These are phyloP conservation scores for Fusarium sp. DNA, from an alignment of 2,329 filamentous ascomycete species.

Conservation along the genomic window DNA sequence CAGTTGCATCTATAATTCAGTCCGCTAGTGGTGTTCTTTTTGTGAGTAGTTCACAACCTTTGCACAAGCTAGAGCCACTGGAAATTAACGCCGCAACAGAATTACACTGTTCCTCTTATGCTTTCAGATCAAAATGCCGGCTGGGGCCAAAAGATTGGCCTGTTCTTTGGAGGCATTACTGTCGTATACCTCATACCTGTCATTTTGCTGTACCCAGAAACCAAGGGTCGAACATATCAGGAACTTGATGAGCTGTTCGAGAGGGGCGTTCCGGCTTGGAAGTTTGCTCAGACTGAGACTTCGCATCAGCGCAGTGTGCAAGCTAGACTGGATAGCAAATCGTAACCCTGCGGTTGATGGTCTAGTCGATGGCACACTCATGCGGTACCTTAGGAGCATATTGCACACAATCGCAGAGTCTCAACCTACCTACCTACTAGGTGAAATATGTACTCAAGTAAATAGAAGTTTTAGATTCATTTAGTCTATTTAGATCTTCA, in stretches of 20 bases:
- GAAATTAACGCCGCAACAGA: background rate
- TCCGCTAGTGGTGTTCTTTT: slow-evolving; percentile 20
- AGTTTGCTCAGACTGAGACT: slow-evolving; percentile 21
- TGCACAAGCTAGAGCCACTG: background rate
- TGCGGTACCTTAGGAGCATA: too few relatives aligned
- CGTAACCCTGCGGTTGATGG: too few relatives aligned
- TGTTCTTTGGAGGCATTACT: slow-evolving; percentile 37
- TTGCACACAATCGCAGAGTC: too few relatives aligned
- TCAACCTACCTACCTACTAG: too few relatives aligned
- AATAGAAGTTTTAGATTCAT: too few relatives aligned
- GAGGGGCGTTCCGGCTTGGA: slow-evolving; percentile 37
- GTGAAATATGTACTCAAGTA: too few relatives aligned
- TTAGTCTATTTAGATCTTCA: too few relatives aligned
- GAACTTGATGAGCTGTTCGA: slow-evolving; percentile 45
- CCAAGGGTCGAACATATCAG: slow-evolving; percentile 42
- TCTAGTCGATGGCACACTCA: too few relatives aligned
- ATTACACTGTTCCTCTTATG: slow-evolving; percentile 42
- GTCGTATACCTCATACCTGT: slow-evolving; percentile 24
- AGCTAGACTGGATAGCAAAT: too few relatives aligned
- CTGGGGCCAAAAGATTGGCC: slow-evolving; percentile 22
- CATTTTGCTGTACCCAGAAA: slow-evolving; percentile 37
- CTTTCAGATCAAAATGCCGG: slow-evolving; percentile 35
- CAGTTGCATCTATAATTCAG: slow-evolving; percentile 22
- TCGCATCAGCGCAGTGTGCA: slow-evolving; percentile 14
- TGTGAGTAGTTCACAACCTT: background rate